Evolutionary conservation across 495 filamentous ascomycete species (phyloP), one percentile per base, ranked within the genome.

Genomic region (Neurospora sp.): DNA sequence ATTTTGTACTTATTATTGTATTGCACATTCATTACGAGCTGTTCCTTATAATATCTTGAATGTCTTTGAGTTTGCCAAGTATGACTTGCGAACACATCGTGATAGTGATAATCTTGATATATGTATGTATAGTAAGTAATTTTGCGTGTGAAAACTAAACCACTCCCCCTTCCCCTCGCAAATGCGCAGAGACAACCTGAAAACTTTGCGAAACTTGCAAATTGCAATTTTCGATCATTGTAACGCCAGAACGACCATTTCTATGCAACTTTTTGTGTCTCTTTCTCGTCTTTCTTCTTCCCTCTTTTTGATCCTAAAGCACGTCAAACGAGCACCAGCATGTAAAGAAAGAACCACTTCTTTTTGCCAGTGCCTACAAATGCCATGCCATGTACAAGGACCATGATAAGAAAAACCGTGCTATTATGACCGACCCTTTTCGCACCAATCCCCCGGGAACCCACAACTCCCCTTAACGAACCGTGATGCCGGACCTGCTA

Each of bases 401-500:
- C 48, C 20, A 18, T 59, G 27, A 31, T 20, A 45, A 53, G 38
- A 38, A 70, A 70, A 73, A 71, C n/a, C 41, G n/a, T 65, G 53
- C 35, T 65, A 65, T 65, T 18, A 73, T 53, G 71, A 37, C 42
- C 27, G 27, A 40, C 12, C 10, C 48, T 14, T 31, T n/a, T 35
- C 45, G 42, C 27, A 20, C 61, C n/a, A 65, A 40, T 10, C 27
- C 68, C 38, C 20, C 31, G 38, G 2, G 6, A 70, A 41, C 70
- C 22, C n/a, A 41, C 14, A n/a, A 38, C 45, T 35, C 27, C 61
- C 18, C 61, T 81, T 78, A 88, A 72, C 92, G 87, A 68, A 94
- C 88, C 69, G 85, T 88, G 41, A 93, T 88, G 18, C 91, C 92
- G 59, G 90, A 92, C 70, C 92, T 81, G 76, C 92, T 92, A 72